Evolutionary conservation across 2,329 filamentous ascomycete species (phyloP), one percentile per base, ranked within the genome.

Genomic region (Geosmithia flava): DNA sequence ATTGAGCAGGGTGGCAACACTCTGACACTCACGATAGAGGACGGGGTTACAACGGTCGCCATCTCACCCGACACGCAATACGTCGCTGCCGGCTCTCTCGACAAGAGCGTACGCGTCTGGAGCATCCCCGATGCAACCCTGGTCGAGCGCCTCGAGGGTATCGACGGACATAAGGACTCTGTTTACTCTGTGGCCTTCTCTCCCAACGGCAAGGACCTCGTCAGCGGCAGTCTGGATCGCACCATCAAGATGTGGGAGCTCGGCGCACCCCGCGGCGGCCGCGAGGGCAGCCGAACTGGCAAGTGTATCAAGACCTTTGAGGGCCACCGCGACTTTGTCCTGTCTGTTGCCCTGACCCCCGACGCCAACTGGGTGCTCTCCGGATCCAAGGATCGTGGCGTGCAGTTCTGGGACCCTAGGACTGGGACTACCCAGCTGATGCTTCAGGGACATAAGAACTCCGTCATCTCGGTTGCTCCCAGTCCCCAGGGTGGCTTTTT

Each of bases 241-340:
- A 97, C 91, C 0, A 97, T 97, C 74, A 95, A 96, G 74, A 95
- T 97, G 85, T 98, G 93, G 90, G 90, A 96, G 71, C 76, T 98
- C 46, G 83, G 78, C 48, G 78, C 85, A 20, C 79, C 83, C 43
- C 78, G 85, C 55, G 78, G 82, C 58, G 76, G 81, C 50, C 75
- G 80, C 44, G 80, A 77, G 60, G 75, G 78, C 43, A 80, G 76
- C 30, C 47, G 47, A n/a, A 37, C 43, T 39, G 91, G 93, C 57
- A 88, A 95, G 64, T 97, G 93, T 63, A 83, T 96, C 58, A 88
- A 90, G 71, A 97, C 91, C 1, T 98, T 97, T 59, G 93, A 97
- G 62, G 93, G 93, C 46, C 93, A 98, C 69, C 86, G 95, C 67
- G 93, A 98, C 68, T 98, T 97, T 61, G 93, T 98, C 51, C 81